Evolutionary conservation across 2,329 filamentous ascomycete genomes (phyloP).

Genomic region (Aureobasidium pullulans): DNA sequence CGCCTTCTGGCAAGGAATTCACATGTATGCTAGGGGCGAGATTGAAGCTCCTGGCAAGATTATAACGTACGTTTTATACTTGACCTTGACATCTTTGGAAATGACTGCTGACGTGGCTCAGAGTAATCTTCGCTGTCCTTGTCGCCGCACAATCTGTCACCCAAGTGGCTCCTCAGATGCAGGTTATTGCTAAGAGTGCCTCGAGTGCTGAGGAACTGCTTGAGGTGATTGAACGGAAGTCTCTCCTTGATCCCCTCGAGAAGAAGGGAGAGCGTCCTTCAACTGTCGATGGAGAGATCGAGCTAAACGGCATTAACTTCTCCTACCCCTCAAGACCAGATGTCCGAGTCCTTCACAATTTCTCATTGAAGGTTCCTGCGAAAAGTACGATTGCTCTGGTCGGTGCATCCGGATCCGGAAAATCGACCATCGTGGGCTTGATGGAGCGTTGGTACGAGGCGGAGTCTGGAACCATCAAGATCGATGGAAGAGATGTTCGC

Average conservation of each 20-base stretch:
- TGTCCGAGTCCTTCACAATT: constrained; percentile 79
- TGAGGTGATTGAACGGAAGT: constrained; percentile 81
- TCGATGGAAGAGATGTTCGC: constrained; percentile 76
- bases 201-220: constrained; percentile 88
- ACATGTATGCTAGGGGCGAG: background rate
- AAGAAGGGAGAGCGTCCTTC: constrained; percentile 63
- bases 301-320: constrained; percentile 78
- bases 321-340: constrained; percentile 90
- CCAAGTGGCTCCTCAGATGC: constrained; percentile 76
- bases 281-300: constrained; percentile 73
- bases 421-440: constrained; percentile 86
- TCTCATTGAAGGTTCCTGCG: constrained; percentile 84
- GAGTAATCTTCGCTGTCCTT: constrained; percentile 47
- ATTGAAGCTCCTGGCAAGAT: constrained; percentile 1
- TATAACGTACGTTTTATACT: background rate
- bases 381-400: constrained; percentile 95
- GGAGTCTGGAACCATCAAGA: constrained; percentile 66
- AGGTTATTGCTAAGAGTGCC: constrained; percentile 76
- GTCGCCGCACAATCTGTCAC: constrained; percentile 88
- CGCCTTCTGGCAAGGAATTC: constrained; percentile 4
- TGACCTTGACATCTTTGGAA: background rate
- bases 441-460: constrained; percentile 86
- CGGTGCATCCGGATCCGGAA: constrained; percentile 89
- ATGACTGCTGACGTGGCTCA: background rate
- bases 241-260: constrained; percentile 71